Base-by-base conservation (phyloP, 1,284 basidiomycete genomes). In the Ustilago cynodontis region DNA sequence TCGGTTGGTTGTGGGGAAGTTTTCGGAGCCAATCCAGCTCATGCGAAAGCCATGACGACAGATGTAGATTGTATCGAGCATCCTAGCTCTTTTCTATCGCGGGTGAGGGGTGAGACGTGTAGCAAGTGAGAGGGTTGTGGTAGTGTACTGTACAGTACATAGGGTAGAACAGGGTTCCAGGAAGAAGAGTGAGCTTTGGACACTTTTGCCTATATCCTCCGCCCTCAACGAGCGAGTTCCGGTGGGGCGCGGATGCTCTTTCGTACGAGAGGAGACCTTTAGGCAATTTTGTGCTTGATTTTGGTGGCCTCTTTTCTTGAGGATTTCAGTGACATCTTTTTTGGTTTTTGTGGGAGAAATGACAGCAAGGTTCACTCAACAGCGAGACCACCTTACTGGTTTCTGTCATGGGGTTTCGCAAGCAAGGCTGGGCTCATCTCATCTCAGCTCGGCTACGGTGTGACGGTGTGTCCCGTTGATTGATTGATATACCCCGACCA, bases 21-120 rank as follows among this genome's bases (percentile, higher is more conserved):
- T 54, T 65, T 89, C 88, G 90, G 92, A 92, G 65, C 65, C 64
- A 9, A 71, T 91, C 93, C 92, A 93, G 61, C 87, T 88, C 82
- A 85, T 85, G 26, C 83, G 82, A 50, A 81, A 82, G 56, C 80
- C 83, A 51, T 95, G 93, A 70, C 93, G 89, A 26, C 90, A 90
- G 68, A 94, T 91, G 86, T 92, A 94, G 64, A 95, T 90, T 22
- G 89, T 92, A 63, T 94, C 90, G 65, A 93, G 83, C 87, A 87
- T 88, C 33, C n/a, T 54, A 9, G n/a, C 20, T 14, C 31, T 8
- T 43, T 14, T 47, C 18, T 33, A 49, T 29, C 16, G 56, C 24
- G n/a, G 39, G 22, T n/a, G n/a, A n/a, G n/a, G n/a, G n/a, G n/a
- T n/a, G 4, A 33, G 31, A 29, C 16, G 24, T 14, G 20, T 7